phyloP scores from a whole-genome alignment of 2,329 filamentous ascomycete genomes.

The Epichloe gansuensis region DNA sequence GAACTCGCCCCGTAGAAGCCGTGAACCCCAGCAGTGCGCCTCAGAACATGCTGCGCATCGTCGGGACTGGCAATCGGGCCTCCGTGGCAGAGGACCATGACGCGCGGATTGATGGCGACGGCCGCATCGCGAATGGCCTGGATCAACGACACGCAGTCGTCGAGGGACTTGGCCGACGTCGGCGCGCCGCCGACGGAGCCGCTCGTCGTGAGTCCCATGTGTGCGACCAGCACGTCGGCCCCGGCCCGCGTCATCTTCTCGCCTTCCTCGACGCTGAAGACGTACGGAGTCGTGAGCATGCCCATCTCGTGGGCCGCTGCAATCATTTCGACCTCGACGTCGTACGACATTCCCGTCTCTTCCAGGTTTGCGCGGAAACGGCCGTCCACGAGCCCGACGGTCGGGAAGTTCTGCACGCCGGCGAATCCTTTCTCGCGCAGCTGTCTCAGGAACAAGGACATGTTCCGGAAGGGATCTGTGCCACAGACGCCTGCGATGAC shows the following conservation, averaged over 20 bases:
- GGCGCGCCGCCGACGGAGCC: slow-evolving; percentile 47
- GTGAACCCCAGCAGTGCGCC: slow-evolving; percentile 47
- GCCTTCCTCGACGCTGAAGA: slow-evolving; percentile 51
- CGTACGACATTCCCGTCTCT: slow-evolving; percentile 60
- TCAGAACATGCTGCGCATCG: slow-evolving; percentile 51
- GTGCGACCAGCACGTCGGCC: slow-evolving; percentile 55
- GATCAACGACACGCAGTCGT: slow-evolving; percentile 49
- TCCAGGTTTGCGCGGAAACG: slow-evolving; percentile 55
- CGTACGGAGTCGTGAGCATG: slow-evolving; percentile 57
- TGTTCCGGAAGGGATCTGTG: slow-evolving; percentile 56
- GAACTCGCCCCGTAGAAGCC: slow-evolving; percentile 61
- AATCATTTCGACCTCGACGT: slow-evolving; percentile 55
- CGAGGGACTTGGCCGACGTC: slow-evolving; percentile 45
- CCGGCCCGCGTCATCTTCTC: slow-evolving; percentile 50
- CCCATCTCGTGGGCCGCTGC: slow-evolving; percentile 44
- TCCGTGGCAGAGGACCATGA: slow-evolving; percentile 52
- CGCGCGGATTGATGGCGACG: slow-evolving; percentile 38
- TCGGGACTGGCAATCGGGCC: slow-evolving; percentile 53
- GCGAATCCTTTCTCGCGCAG: slow-evolving; percentile 52
- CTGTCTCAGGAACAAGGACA: slow-evolving; percentile 46
- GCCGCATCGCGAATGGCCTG: slow-evolving; percentile 54
- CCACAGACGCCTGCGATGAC: slow-evolving; percentile 61
- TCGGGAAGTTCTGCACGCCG: slow-evolving; percentile 64
- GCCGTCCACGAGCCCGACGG: slow-evolving; percentile 59
- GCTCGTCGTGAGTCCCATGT: slow-evolving; percentile 55